A percentile compares a stretch with the other conserved stretches of the same genome.
Conservation (phyloP, 148 eudicot genomes). For the Rhododendron ferrugineum region DNA sequence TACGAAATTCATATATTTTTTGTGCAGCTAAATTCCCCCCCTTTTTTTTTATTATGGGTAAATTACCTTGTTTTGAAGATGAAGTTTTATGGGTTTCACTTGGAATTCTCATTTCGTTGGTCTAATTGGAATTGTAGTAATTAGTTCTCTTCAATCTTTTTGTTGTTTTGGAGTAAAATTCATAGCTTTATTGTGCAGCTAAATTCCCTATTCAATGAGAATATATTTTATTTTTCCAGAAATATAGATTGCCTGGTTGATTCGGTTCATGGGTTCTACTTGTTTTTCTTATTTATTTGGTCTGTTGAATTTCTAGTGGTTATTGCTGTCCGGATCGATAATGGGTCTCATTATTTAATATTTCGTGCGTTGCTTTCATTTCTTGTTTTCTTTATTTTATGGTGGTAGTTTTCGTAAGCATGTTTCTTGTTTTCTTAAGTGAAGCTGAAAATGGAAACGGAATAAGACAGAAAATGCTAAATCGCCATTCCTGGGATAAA, state of each 20-base stretch:
- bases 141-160: not conserved
- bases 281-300: not conserved
- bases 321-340: not conserved
- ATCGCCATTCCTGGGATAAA: not conserved
- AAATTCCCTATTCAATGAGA: not conserved
- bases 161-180: not conserved
- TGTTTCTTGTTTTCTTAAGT: not conserved
- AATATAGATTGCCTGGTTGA: not conserved
- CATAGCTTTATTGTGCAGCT: not conserved
- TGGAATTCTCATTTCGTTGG: not conserved
- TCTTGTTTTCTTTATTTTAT: not conserved
- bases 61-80: not conserved
- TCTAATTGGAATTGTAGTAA: not conserved
- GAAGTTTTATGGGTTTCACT: not conserved
- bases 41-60: not conserved
- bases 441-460: not conserved
- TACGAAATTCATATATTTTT: not conserved
- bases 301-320: not conserved
- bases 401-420: not conserved
- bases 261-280: not conserved
- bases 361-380: not conserved
- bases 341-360: not conserved
- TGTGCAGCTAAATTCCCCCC: not conserved
- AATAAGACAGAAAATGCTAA: not conserved
- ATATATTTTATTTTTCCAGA: not conserved